Evolutionary conservation across 805 yeast species (phyloP).

Genomic region (Myxozyma kluyveri): DNA sequence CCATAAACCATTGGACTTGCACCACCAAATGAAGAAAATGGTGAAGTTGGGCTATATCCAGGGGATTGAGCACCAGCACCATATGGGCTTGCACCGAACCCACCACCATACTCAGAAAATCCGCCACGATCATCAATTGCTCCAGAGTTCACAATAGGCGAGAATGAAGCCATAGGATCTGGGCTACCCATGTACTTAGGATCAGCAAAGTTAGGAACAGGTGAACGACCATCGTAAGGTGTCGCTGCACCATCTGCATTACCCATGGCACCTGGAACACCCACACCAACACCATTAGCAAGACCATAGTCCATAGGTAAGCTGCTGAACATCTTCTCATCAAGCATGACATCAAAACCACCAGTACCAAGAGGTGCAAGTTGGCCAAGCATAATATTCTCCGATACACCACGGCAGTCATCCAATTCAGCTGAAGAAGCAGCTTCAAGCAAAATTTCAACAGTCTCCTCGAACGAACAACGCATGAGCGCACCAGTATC

Average conservation of each 20-base stretch:
- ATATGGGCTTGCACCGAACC: slow-evolving; percentile 53
- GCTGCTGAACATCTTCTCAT: slow-evolving; percentile 60
- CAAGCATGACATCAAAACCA: slow-evolving; percentile 91
- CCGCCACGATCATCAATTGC: slow-evolving; percentile 78
- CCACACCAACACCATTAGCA: slow-evolving; percentile 1
- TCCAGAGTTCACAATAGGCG: slow-evolving; percentile 89
- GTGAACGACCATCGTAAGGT: slow-evolving; percentile 73
- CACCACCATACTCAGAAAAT: slow-evolving; percentile 84
- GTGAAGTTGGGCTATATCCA: slow-evolving; percentile 71
- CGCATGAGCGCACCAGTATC: slow-evolving; percentile 99
- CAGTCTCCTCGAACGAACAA: slow-evolving; percentile 99
- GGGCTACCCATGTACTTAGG: slow-evolving; percentile 62
- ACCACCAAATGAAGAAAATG: slow-evolving; percentile 58
- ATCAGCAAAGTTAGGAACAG: slow-evolving; percentile 48
- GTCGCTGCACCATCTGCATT: slow-evolving; percentile 76
- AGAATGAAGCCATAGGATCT: slow-evolving; percentile 70
- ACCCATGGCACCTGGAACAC: slow-evolving; percentile 14
- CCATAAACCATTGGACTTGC: slow-evolving; percentile 47
- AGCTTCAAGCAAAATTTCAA: slow-evolving; percentile 94
- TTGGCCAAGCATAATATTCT: slow-evolving; percentile 95
- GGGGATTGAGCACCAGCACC: slow-evolving; percentile 57
- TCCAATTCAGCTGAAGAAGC: slow-evolving; percentile 97
- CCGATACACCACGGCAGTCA: slow-evolving; percentile 98
- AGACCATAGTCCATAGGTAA: slow-evolving; percentile 45
- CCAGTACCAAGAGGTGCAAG: slow-evolving; percentile 99